Evolutionary conservation across 1,284 basidiomycete species (phyloP).

Genomic region (Leccinum holopus): DNA sequence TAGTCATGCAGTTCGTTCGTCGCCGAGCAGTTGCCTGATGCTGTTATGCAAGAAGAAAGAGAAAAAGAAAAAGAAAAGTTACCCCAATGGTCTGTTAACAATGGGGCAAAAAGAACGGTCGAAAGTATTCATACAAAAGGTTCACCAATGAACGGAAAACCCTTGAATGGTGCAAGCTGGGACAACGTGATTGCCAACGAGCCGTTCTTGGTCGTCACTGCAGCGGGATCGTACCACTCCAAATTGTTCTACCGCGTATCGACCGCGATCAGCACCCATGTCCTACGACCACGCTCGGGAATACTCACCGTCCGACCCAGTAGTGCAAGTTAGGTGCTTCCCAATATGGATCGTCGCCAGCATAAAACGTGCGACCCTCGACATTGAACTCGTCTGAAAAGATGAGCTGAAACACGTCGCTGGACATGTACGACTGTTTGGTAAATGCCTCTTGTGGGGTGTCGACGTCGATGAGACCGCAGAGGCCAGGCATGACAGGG

Average conservation of each 20-base stretch:
- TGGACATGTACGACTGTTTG: conserved; percentile 55
- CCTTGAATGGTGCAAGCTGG: conserved; percentile 15
- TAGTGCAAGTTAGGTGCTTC: conserved; percentile 73
- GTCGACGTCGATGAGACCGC: conserved; percentile 73
- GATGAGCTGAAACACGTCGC: conserved; percentile 52
- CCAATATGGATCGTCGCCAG: conserved; percentile 61
- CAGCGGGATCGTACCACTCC: conserved; percentile 64
- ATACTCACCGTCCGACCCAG: conserved; percentile 48
- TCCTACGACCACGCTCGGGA: background rate
- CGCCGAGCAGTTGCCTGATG: background rate
- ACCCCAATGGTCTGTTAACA: background rate
- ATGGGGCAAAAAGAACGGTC: background rate
- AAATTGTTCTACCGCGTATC: conserved; percentile 37
- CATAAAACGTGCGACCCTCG: conserved; percentile 56
- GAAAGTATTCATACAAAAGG: conserved; percentile 14
- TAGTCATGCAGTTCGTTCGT: conserved; percentile 18
- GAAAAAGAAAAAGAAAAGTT: background rate
- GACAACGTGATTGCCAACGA: conserved; percentile 57
- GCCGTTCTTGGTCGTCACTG: conserved; percentile 64
- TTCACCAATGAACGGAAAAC: conserved; percentile 5
- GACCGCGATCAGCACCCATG: conserved; percentile 7
- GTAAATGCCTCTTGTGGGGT: conserved; percentile 67
- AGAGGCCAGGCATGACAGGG: conserved; percentile 61
- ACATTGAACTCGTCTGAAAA: conserved; percentile 71
- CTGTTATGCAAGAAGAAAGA: background rate